These are phyloP conservation scores for Microdochium trichocladiopsis DNA, from an alignment of 2,329 filamentous ascomycete species.

Conservation along the genomic window DNA sequence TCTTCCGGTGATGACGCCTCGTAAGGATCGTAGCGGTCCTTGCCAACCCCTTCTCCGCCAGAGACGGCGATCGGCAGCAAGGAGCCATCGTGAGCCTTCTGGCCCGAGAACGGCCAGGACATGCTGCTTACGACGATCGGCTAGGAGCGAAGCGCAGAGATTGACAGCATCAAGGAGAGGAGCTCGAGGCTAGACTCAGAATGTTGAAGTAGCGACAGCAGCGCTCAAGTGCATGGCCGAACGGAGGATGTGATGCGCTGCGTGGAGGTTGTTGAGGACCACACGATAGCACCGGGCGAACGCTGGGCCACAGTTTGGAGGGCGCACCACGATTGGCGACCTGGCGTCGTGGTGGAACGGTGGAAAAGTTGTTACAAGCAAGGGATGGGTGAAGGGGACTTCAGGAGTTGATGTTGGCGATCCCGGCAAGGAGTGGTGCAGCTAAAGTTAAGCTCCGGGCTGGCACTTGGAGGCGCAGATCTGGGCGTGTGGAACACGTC, in stretches of 20 bases:
- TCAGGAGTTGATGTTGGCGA: too few relatives aligned
- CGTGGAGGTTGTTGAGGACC: neutral
- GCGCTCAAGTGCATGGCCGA: neutral
- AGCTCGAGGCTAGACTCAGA: neutral
- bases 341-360: too few relatives aligned
- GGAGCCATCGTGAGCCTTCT: neutral
- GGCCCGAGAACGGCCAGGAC: neutral
- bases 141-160: neutral
- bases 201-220: neutral
- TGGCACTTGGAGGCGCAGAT: too few relatives aligned
- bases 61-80: neutral
- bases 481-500: too few relatives aligned
- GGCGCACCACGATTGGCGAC: too few relatives aligned
- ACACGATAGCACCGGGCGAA: neutral
- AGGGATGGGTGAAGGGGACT: too few relatives aligned
- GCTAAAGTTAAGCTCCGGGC: too few relatives aligned
- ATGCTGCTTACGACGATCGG: neutral
- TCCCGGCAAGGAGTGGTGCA: too few relatives aligned
- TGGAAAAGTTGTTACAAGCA: too few relatives aligned
- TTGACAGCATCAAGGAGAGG: neutral
- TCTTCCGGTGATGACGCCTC: constrained; percentile 5
- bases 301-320: too few relatives aligned
- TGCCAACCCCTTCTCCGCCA: neutral
- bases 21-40: neutral
- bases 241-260: neutral